Evolutionary conservation across 176 grass and related monocot genomes (phyloP), one percentile per base, ranked within the genome.

Genomic region (Urochloa ruziziensis): DNA sequence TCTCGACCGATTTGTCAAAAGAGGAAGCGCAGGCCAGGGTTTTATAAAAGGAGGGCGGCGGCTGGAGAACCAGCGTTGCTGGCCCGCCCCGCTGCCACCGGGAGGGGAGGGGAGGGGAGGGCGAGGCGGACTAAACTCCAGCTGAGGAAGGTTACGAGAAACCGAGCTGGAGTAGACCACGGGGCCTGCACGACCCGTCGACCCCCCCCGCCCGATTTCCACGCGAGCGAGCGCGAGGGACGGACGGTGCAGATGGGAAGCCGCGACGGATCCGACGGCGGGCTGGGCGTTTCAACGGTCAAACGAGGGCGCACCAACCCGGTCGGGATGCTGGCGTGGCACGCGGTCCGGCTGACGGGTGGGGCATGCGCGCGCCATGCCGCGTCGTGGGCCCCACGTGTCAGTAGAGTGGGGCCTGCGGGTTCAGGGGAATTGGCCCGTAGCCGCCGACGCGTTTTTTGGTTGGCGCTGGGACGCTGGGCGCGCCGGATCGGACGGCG

Each of bases 111-210:
- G n/a, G n/a, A n/a, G n/a, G 23, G 4, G 49, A 52, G 49, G 49
- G 17, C 49, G 16, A 49, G 47, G 5, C 17, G 16, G 48, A 51
- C 48, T 18, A 5, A 46, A 8, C 49, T 11, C 65, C 36, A 27
- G 46, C n/a, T 14, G 32, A 67, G 83, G 90, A 94, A 91, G 85
- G 81, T 83, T 49, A 53, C 49, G 47, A 70, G 85, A 91, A 84
- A 82, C 79, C 29, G 21, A 79, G 70, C 48, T 35, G 54, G 82
- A 58, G 76, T n/a, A n/a, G 23, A 36, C 3, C 32, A 62, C 56
- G 34, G 65, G 46, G 53, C 84, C n/a, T n/a, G 16, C 9, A 18
- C n/a, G 67, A 10, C 30, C 1, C 37, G 23, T 18, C 18, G n/a
- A 10, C 62, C 10, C 6, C 13, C 10, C 51, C 51, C 18, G 19